Conservation (phyloP, 805 yeast species). For the Wilhelminamyces savonicus region DNA sequence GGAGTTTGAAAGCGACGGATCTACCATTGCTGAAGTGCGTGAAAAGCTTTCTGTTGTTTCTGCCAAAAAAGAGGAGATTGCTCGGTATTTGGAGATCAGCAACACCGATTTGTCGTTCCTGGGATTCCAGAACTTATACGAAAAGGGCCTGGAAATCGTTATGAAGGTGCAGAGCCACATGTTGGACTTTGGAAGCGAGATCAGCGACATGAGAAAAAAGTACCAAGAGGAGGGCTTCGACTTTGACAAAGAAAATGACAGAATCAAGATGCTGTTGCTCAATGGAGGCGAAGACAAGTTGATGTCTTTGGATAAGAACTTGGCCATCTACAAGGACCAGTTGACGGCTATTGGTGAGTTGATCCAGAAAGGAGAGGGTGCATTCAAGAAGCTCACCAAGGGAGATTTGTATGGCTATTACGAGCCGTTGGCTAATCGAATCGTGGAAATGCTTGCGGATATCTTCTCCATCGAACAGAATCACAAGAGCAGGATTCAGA, state of each 20-base stretch:
- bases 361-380: slow-evolving; percentile 8
- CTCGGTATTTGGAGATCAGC: slow-evolving; percentile 33
- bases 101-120: slow-evolving; percentile 41
- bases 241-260: slow-evolving; percentile 45
- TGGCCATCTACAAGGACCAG: slow-evolving; percentile 19
- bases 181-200: slow-evolving; percentile 39
- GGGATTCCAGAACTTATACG: slow-evolving; percentile 39
- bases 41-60: slow-evolving; percentile 17
- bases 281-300: slow-evolving; percentile 16
- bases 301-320: slow-evolving; percentile 19
- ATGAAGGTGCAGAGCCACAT: slow-evolving; percentile 34
- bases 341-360: slow-evolving; percentile 22
- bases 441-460: slow-evolving; percentile 24
- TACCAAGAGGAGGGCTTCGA: slow-evolving; percentile 43
- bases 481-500: slow-evolving; percentile 22
- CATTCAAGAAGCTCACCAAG: slow-evolving; percentile 18
- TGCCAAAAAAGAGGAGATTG: slow-evolving; percentile 14
- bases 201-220: slow-evolving; percentile 33
- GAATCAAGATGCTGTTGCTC: slow-evolving; percentile 23
- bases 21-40: slow-evolving; percentile 25
- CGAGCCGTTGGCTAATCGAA: slow-evolving; percentile 18
- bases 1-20: slow-evolving; percentile 60
- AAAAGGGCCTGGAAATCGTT: no score
- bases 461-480: slow-evolving; percentile 19
- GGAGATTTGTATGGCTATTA: slow-evolving; percentile 18